Base-by-base conservation (phyloP, 2,329 filamentous ascomycete species). In the Diaporthe humulicola region DNA sequence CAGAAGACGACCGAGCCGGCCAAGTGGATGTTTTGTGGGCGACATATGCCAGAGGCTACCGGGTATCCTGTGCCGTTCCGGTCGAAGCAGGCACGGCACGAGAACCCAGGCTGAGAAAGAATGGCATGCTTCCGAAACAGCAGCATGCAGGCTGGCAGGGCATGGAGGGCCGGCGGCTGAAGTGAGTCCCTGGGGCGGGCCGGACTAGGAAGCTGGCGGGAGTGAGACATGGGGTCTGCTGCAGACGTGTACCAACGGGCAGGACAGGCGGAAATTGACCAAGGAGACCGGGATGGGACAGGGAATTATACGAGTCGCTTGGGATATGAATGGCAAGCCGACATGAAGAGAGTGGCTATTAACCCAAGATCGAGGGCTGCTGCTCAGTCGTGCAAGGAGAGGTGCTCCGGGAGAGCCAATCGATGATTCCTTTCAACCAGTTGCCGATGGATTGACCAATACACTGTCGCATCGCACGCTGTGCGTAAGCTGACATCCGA, bases 121-220 rank as follows among this genome's bases (percentile, higher is more conserved):
- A 36, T 30, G 12, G 45, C 64, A 69, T 22, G 64, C 30, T 45
- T 69, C 45, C 22, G 64, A 69, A 69, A 38, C 64, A 69, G 48
- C 48, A 69, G 48, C n/a, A 54, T 69, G 64, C 64, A 69, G 64
- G 48, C n/a, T 40, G 54, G 64, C 64, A 69, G 64, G 36, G 25
- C 9, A 54, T 5, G 9, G 9, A 54, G 64, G 48, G 28, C 64
- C 45, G 48, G 15, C 64, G 48, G 64, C 45, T 69, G 64, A 69
- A 69, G 48, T 69, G 45, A 69, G 28, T 22, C 2, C 22, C 22
- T 36, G 45, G 64, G 19, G 48, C 64, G 30, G 48, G 45, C 48
- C 64, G 48, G 64, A 69, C 64, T 69, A 69, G 64, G 64, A 54
- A 69, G 64, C 64, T 69, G 64, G 64, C 36, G 36, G 61, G 38